A percentile compares a stretch with the other conserved stretches of the same genome.
Conservation (phyloP, 495 filamentous ascomycete genomes). For the Barbatosphaeria neglecta region DNA sequence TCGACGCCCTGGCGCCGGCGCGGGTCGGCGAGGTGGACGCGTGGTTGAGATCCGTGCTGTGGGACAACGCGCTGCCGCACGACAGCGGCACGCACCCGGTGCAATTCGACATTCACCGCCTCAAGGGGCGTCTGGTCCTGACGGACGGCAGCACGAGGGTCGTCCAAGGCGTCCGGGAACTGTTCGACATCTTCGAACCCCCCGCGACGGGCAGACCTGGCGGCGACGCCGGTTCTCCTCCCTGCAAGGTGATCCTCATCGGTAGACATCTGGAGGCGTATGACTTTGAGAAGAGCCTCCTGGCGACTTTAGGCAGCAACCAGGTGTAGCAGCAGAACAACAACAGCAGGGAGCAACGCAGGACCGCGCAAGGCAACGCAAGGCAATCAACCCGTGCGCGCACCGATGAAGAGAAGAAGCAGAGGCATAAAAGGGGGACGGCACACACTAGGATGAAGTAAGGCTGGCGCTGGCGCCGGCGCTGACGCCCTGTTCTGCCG, state of each 20-base stretch:
- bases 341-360: neutral
- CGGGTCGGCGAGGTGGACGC: constrained; percentile 54
- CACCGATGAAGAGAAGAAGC: no score
- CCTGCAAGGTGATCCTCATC: constrained; percentile 73
- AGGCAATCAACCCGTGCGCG: no score
- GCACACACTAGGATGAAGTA: no score
- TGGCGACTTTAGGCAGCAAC: neutral
- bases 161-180: constrained; percentile 82
- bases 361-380: neutral
- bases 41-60: constrained; percentile 77
- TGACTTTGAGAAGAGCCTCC: constrained; percentile 31
- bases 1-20: constrained; percentile 41
- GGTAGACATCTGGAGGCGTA: constrained; percentile 49
- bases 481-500: no score
- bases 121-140: constrained; percentile 65
- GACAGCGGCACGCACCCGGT: constrained; percentile 5
- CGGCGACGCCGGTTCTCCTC: constrained; percentile 2
- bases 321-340: neutral
- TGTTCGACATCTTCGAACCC: constrained; percentile 80
- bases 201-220: constrained; percentile 14
- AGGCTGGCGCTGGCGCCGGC: no score
- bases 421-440: no score
- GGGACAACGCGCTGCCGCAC: constrained; percentile 60
- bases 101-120: constrained; percentile 65
- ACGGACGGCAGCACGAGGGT: constrained; percentile 55